A percentile compares a stretch with the other conserved stretches of the same genome.
Conservation (phyloP, 495 filamentous ascomycete species). For the Friedmanniomyces endolithicus region DNA sequence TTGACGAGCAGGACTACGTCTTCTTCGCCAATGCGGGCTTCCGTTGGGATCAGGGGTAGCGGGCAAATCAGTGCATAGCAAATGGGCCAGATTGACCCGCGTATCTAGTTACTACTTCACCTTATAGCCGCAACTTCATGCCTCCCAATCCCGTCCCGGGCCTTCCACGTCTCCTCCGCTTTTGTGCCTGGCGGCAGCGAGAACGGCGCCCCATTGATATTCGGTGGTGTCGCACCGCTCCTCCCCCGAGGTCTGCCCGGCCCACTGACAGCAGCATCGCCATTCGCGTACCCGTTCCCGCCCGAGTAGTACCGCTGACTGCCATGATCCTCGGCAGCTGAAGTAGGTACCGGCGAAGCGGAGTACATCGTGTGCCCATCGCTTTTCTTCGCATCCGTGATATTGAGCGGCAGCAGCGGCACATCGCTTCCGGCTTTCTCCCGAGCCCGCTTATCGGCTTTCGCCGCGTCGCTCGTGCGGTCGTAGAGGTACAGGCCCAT, state of each 20-base stretch:
- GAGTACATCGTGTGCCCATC: background rate
- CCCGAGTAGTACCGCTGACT: background rate
- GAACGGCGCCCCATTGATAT: slow-evolving; percentile 6
- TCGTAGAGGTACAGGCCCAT: slow-evolving; percentile 93
- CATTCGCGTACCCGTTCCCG: slow-evolving; percentile 21
- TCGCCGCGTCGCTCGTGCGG: slow-evolving; percentile 71
- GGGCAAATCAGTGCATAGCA: background rate
- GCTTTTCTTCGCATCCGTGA: slow-evolving; percentile 21
- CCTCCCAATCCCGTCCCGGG: slow-evolving; percentile 30
- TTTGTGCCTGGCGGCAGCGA: slow-evolving; percentile 65
- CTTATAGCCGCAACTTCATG: slow-evolving; percentile 7
- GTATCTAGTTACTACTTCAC: background rate
- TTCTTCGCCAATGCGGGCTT: slow-evolving; percentile 6
- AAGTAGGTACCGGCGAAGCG: slow-evolving; percentile 2
- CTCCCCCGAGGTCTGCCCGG: slow-evolving; percentile 10
- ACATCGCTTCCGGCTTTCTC: slow-evolving; percentile 45
- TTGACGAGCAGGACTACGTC: slow-evolving; percentile 5
- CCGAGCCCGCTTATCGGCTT: slow-evolving; percentile 59
- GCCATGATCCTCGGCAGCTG: background rate
- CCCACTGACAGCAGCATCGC: slow-evolving; percentile 23
- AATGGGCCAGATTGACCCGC: background rate
- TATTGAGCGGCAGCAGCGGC: slow-evolving; percentile 58
- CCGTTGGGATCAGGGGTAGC: background rate
- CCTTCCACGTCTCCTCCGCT: slow-evolving; percentile 70
- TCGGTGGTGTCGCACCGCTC: background rate